Evolutionary conservation across 1,284 basidiomycete species (phyloP), one percentile per base, ranked within the genome.

Genomic region (Cutaneotrichosporon curvatum): DNA sequence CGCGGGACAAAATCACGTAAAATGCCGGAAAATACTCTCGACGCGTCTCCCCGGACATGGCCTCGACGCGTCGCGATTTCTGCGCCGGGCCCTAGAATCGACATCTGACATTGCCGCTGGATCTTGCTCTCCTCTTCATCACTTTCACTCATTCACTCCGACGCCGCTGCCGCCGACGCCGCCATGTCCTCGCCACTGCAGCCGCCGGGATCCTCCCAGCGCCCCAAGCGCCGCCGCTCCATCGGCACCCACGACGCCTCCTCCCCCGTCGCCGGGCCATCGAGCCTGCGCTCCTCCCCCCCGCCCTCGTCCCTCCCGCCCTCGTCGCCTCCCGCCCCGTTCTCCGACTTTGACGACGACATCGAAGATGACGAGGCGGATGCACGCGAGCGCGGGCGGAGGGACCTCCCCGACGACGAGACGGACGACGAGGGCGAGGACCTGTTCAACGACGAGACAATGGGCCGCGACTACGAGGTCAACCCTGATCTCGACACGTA

Each of bases 401-500:
- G 87, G n/a, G 75, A 37, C 14, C 23, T 37, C 6, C 34, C 42
- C 3, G 74, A 82, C 18, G 81, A 83, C 56, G 61, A 68, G 35
- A 63, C 77, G 10, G 76, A 71, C 22, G 87, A 84, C 8, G 81
- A 81, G 32, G 85, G 84, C 6, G 92, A 95, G 69, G 92, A 98
- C 73, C 80, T 98, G 21, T 97, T 94, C 72, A 87, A 80, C 37
- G 84, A 94, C 14, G 78, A 77, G 34, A 71, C 79, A 63, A 73
- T 88, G 55, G 82, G 81, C 58, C 94, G 91, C 48, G 94, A 98
- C 64, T 97, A 98, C 71, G 82, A 83, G 15, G 75, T 76, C 12
- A 92, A 97, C 62, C 76, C 82, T 40, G 76, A 79, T 4, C 80
- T 96, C 4, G 95, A 99, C 71, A 77, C 73, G 28, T 99, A 98